Evolutionary conservation across 768 basidiomycete genomes (phyloP), one percentile per base, ranked within the genome.

Genomic region (Serendipita sp.): DNA sequence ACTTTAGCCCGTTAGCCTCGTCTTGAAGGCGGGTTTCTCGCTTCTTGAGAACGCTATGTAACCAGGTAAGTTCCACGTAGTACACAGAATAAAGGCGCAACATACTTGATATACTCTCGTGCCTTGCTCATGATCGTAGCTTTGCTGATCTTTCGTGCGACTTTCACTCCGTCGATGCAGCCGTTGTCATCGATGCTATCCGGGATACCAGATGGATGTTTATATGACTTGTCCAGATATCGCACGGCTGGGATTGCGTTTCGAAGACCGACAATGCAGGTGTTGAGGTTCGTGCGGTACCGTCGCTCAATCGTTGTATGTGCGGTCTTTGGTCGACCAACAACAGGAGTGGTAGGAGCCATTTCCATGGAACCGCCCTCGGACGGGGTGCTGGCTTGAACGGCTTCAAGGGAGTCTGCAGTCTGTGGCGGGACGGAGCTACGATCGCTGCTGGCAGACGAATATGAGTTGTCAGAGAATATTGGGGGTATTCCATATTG

Each of bases 41-140:
- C 68, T 81, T 81, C 75, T 93, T 93, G 44, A 94, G 72, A 3
- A 92, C 91, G 6, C 86, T 85, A 66, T 15, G 44, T 1, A 62
- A 15, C 4, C 63, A 44, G 52, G 68, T 55, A 37, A 72, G 60
- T 40, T 50, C 66, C 48, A 45, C 66, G 37, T 18, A 63, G 31
- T 55, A 64, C 5, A 5, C 13, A 34, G 58, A 45, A 1, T 68
- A 27, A 48, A 55, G n/a, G 43, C 27, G 40, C 18, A 6, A 70
- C 76, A 66, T 65, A 85, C 80, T 77, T 74, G 66, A 94, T 94
- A 71, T 94, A 94, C 72, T 94, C 91, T 8, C 88, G 87, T 0
- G 90, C 90, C 67, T 93, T 94, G 40, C 87, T 89, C 8, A 94
- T 79, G 3, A 94, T 88, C 64, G 89, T 91, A 2, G 90, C 90